Evolutionary conservation across 352 stramenopile species (phyloP).

Genomic region (Pythium phragmiticola): DNA sequence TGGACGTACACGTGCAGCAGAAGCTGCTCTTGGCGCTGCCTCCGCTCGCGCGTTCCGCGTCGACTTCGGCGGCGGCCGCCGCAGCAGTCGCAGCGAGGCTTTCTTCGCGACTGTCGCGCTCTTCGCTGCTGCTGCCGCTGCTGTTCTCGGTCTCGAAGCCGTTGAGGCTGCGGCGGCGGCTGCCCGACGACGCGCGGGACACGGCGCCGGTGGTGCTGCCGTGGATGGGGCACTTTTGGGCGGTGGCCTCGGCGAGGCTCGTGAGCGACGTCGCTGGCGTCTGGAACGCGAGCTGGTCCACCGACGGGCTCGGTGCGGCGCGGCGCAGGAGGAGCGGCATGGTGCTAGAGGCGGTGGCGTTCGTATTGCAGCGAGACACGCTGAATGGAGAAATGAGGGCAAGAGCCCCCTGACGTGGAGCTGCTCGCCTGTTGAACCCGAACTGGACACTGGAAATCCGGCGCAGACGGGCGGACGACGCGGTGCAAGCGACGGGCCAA

Average conservation of each 20-base stretch:
- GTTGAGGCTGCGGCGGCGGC: conserved; percentile 27
- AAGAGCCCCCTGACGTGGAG: neutral
- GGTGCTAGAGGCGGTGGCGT: neutral
- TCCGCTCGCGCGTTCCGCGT: conserved; percentile 10
- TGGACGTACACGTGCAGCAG: conserved; percentile 14
- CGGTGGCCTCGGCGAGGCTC: conserved; percentile 9
- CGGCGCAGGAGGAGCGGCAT: conserved; percentile 76
- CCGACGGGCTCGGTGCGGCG: conserved; percentile 61
- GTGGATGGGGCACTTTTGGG: conserved; percentile 21
- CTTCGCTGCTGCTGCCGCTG: conserved; percentile 16
- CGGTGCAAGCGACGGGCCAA: neutral
- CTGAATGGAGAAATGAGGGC: conserved; percentile 22
- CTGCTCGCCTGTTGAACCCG: conserved; percentile 11
- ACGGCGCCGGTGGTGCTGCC: neutral
- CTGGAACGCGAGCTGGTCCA: conserved; percentile 68
- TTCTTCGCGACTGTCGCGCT: conserved; percentile 22
- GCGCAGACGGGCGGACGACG: conserved; percentile 23
- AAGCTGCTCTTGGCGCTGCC: conserved; percentile 5
- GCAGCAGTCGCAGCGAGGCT: conserved; percentile 7
- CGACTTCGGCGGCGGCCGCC: conserved; percentile 14
- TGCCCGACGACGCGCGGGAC: conserved; percentile 9
- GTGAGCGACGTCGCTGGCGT: conserved; percentile 35
- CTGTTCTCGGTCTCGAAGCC: conserved; percentile 25
- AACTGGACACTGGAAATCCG: conserved; percentile 23
- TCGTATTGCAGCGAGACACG: conserved; percentile 10